Percentiles rank a stretch among this genome's conserved stretches.
phyloP scores from a whole-genome alignment of 1,284 basidiomycete genomes.

The Cryptococcus neoformans region DNA sequence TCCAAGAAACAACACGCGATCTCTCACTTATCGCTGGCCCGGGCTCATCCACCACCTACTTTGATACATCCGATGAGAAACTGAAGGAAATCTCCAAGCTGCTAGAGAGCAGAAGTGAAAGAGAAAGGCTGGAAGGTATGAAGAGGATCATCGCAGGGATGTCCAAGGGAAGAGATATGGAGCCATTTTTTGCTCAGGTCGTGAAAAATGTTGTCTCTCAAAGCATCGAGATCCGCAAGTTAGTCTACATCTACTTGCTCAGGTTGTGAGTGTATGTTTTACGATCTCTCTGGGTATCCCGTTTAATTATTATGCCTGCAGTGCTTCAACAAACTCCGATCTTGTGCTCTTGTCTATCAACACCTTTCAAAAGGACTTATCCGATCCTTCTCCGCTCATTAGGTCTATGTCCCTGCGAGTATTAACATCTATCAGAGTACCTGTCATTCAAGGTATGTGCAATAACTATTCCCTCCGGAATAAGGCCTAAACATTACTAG shows the following conservation, averaged over 20 bases:
- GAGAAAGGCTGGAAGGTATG: constrained; percentile 89
- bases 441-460: constrained; percentile 65
- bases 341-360: constrained; percentile 96
- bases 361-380: constrained; percentile 96
- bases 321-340: constrained; percentile 85
- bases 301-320: constrained; percentile 6
- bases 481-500: constrained; percentile 12
- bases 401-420: constrained; percentile 93
- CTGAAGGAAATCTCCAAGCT: constrained; percentile 67
- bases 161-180: constrained; percentile 86
- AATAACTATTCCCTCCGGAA: neutral
- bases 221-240: constrained; percentile 90
- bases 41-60: constrained; percentile 40
- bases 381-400: constrained; percentile 87
- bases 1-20: constrained; percentile 50
- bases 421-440: constrained; percentile 83
- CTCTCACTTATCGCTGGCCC: constrained; percentile 41
- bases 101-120: constrained; percentile 78
- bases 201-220: constrained; percentile 89
- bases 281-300: neutral
- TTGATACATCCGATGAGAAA: constrained; percentile 49
- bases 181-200: constrained; percentile 88
- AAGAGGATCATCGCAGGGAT: constrained; percentile 91
- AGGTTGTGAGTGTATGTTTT: constrained; percentile 58
- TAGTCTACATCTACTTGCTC: constrained; percentile 96